Base-by-base conservation (phyloP, 108 stramenopile genomes). In the Mediolabrus comicus region DNA sequence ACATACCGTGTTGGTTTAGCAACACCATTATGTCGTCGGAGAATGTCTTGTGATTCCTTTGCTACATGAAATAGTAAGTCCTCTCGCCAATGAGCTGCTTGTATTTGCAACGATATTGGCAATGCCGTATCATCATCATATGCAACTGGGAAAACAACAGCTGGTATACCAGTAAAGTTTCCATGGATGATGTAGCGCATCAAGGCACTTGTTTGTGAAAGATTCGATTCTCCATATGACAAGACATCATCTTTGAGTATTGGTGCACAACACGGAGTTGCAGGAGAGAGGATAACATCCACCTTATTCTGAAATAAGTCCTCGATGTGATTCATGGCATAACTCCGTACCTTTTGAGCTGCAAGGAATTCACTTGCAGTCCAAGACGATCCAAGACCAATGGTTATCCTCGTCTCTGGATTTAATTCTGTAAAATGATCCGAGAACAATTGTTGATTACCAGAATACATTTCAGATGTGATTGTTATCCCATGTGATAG, bases 401-500 rank as follows among this genome's bases (percentile, higher is more conserved):
- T n/a, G 41, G 69, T 61, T 16, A 89, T 77, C 27, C 63, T 14
- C 22, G 85, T 87, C 61, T 83, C 81, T 17, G 82, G 52, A 33
- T 71, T 65, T 11, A 86, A 26, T 36, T 59, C 12, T 43, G 60
- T 10, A 25, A 57, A 34, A 24, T 36, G 30, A 53, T 43, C 41
- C 17, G 16, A n/a, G 17, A 43, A 13, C 17, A 43, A 43, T 43
- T n/a, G n/a, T 25, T 85, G 80, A 65, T 53, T 84, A 6, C 9
- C 16, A 12, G 58, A 14, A 31, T 67, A 81, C 43, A 88, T 76
- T 59, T 88, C 87, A 54, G 71, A 57, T 12, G 71, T 3, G 33
- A 88, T 86, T 51, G 77, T 88, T 7, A 83, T 55, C 4, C 60
- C 75, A 61, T 89, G 88, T 6, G 79, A 55, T 4, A 87, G 14